Base-by-base conservation (phyloP, 139 green algal species). In the Tetratostichococcus sp. region DNA sequence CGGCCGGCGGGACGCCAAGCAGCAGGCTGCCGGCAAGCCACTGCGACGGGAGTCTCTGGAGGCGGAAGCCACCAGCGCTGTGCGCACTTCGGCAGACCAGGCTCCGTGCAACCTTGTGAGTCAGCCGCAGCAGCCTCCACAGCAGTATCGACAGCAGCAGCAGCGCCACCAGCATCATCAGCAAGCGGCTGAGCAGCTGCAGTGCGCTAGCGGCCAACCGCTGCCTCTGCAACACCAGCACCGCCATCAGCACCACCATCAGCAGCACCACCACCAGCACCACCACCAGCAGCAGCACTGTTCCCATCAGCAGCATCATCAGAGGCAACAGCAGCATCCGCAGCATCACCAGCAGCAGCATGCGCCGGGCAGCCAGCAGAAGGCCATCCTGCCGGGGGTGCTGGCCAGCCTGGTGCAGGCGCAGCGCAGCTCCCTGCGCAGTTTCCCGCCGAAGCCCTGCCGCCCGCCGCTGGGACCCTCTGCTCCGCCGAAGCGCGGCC, bases 301-400 rank as follows among this genome's bases (percentile, higher is more conserved):
- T 28, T 11, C 1, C 26, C 30, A 57, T 35, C 35, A 72, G 65
- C 73, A 77, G 74, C 74, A 77, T 35, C 65, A 77, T 23, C n/a
- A 28, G 43, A 6, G 28, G 35, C 57, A 69, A 32, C 59, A 59
- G 72, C 72, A 77, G 35, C 16, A 19, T 0, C 0, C 17, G 14
- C 58, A 76, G 69, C 30, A 70, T 28, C 25, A 3, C 26, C 30
- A 57, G 65, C 35, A 72, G 65, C 73, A 77, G 74, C 74, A 77
- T 35, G 39, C 65, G 65, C 30, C 32, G 26, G 30, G 21, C 14
- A 21, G 67, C 67, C 31, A 30, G 33, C 69, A 70, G 75, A 39
- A 69, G 50, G 68, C 75, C 33, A 79, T 35, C 17, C 43, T 74
- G 43, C 43, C 30, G 43, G 43, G 30, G 2, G 69, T 39, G 32